These are phyloP conservation scores for Arctium lappa DNA, from an alignment of 129 eudicot genomes.

Conservation along the genomic window DNA sequence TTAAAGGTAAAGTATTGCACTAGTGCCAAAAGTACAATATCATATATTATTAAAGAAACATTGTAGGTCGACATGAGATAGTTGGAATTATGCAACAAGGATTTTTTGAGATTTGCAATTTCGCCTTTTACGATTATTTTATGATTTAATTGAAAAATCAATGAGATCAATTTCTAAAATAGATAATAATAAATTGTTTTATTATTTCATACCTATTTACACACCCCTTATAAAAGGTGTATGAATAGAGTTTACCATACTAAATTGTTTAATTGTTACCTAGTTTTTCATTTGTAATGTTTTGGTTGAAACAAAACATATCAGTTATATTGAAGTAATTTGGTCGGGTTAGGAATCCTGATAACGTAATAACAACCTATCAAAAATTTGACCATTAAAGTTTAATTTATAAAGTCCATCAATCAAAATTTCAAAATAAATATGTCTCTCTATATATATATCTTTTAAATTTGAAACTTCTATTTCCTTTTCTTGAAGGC, in stretches of 20 bases:
- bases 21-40: neutral
- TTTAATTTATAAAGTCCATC: too few species aligned
- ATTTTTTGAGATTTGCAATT: neutral
- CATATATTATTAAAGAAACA: neutral
- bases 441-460: too few species aligned
- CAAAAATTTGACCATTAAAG: neutral
- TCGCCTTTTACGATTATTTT: neutral
- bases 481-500: neutral
- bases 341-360: neutral
- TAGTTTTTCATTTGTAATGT: neutral
- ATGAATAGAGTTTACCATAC: too few species aligned
- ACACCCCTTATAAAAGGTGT: too few species aligned
- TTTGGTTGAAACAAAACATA: too few species aligned
- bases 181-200: neutral
- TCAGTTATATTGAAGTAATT: too few species aligned
- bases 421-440: too few species aligned
- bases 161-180: neutral
- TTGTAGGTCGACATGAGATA: neutral
- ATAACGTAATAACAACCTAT: too few species aligned
- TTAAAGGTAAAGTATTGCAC: neutral
- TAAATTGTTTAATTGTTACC: too few species aligned
- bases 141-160: neutral
- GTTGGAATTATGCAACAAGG: conserved; percentile 2
- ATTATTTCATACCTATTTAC: too few species aligned
- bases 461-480: too few species aligned